These are phyloP conservation scores for Cryoendolithus antarcticus DNA, from an alignment of 2,329 filamentous ascomycete species.

Conservation along the genomic window DNA sequence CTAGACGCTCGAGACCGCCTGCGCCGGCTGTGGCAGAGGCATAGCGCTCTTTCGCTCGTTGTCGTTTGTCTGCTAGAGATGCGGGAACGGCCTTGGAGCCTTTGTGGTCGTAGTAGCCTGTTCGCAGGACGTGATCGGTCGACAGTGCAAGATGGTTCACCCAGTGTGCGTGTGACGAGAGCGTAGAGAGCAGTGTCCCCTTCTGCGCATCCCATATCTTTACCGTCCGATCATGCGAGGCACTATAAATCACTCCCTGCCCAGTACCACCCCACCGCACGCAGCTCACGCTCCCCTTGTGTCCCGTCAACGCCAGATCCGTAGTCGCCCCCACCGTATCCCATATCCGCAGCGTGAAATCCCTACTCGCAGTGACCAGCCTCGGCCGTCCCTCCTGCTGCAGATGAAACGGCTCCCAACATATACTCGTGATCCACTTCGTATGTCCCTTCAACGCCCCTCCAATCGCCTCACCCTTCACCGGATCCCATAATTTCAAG, in stretches of 20 bases:
- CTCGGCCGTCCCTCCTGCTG: constrained; percentile 60
- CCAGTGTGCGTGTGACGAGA: constrained; percentile 80
- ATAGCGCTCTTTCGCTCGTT: constrained; percentile 69
- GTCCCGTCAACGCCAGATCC: constrained; percentile 73
- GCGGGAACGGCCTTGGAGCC: constrained; percentile 52
- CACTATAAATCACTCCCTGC: constrained; percentile 52
- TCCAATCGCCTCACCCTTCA: constrained; percentile 62
- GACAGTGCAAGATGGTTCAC: constrained; percentile 91
- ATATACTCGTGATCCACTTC: constrained; percentile 77
- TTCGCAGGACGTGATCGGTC: constrained; percentile 79
- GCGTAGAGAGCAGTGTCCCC: constrained; percentile 67
- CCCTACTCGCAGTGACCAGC: constrained; percentile 79
- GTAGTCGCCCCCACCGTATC: constrained; percentile 64
- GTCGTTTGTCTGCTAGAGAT: constrained; percentile 56
- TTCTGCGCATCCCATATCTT: constrained; percentile 77
- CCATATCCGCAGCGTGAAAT: constrained; percentile 81
- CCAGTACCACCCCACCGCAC: constrained; percentile 92
- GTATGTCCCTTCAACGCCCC: constrained; percentile 71
- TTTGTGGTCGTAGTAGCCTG: constrained; percentile 74
- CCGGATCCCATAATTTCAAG: constrained; percentile 79
- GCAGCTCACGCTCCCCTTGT: constrained; percentile 80
- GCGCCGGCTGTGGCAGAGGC: constrained; percentile 60
- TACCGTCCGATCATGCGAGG: constrained; percentile 82
- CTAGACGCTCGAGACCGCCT: constrained; percentile 62
- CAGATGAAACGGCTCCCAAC: constrained; percentile 88